A percentile compares a stretch with the other conserved stretches of the same genome.
phyloP scores from a whole-genome alignment of 2,329 filamentous ascomycete genomes.

The Apiospora kogelbergensis region DNA sequence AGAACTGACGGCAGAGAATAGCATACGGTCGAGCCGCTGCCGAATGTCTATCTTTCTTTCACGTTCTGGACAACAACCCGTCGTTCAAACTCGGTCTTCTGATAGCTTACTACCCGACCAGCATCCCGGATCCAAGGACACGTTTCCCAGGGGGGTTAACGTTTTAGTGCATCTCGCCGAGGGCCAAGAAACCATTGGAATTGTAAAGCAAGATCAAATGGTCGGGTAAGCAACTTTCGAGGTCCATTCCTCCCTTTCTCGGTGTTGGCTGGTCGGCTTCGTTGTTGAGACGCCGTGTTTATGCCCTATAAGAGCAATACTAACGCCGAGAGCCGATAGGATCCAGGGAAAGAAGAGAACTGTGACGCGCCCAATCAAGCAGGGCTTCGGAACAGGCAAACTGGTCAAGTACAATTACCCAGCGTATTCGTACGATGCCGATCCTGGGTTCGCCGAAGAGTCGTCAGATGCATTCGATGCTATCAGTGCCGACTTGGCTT shows the following conservation, averaged over 20 bases:
- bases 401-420: conserved; percentile 37
- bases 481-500: conserved; percentile 65
- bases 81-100: conserved; percentile 42
- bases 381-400: conserved; percentile 38
- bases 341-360: conserved; percentile 44
- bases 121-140: conserved; percentile 42
- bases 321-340: too few species aligned
- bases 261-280: too few species aligned
- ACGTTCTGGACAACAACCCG: conserved; percentile 43
- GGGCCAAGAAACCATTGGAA: conserved; percentile 36
- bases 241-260: too few species aligned
- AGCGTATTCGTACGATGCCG: conserved; percentile 44
- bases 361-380: conserved; percentile 32
- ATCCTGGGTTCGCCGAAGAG: conserved; percentile 69
- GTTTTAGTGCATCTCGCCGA: conserved; percentile 42
- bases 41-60: conserved; percentile 44
- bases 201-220: conserved; percentile 43
- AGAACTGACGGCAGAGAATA: conserved; percentile 15
- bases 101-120: conserved; percentile 45
- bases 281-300: too few species aligned
- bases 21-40: conserved; percentile 45
- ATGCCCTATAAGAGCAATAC: too few species aligned
- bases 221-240: too few species aligned
- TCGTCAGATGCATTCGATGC: conserved; percentile 68
- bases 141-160: conserved; percentile 40